Conservation (phyloP, 2,329 filamentous ascomycete species). For the Colletotrichum karsti region DNA sequence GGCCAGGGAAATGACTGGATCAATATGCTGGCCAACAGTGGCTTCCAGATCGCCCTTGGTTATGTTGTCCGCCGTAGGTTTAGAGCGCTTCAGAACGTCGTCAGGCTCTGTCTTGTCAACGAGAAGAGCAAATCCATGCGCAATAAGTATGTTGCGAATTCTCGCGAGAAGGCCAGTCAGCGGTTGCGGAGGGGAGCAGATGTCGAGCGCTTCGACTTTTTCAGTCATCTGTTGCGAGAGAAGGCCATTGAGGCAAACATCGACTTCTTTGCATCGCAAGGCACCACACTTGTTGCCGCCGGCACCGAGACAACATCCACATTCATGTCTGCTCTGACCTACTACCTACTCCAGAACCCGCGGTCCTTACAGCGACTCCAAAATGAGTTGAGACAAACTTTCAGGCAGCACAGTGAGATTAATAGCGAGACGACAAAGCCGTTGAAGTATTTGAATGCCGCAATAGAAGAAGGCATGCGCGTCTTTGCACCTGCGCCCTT, state of each 20-base stretch:
- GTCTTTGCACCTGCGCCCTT: conserved; percentile 7
- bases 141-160: neutral
- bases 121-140: conserved; percentile 9
- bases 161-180: neutral
- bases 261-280: conserved; percentile 5
- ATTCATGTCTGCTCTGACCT: conserved; percentile 1
- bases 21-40: conserved; percentile 11
- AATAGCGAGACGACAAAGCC: neutral
- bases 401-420: neutral
- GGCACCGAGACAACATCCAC: conserved; percentile 12
- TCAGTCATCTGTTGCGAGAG: conserved; percentile 4
- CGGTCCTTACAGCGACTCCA: neutral
- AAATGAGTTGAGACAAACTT: neutral
- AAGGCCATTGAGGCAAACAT: conserved; percentile 7
- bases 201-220: conserved; percentile 8
- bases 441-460: neutral
- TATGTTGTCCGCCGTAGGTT: conserved; percentile 1
- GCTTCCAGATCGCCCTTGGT: conserved; percentile 10
- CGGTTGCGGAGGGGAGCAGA: neutral
- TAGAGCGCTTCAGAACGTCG: neutral
- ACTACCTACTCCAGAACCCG: conserved; percentile 7
- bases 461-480: conserved; percentile 14
- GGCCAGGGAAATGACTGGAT: conserved; percentile 4
- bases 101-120: neutral
- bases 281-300: neutral